Conservation (phyloP, 768 basidiomycete genomes). For the Inosperma sp. region DNA sequence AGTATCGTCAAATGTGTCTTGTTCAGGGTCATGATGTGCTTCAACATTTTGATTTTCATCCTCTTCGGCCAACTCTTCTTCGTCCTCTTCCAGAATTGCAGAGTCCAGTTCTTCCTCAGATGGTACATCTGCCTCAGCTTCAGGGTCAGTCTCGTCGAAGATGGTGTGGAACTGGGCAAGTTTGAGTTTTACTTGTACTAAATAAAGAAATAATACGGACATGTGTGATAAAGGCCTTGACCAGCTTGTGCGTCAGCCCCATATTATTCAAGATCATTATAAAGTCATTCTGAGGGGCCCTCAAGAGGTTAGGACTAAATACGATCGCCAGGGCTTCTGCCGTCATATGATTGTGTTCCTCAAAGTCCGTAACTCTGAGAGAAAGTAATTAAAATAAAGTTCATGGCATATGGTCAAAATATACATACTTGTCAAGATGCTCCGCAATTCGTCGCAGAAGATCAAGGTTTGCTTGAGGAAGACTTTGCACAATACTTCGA, state of each 20-base stretch:
- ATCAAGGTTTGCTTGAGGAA: constrained; percentile 74
- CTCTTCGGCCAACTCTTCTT: constrained; percentile 43
- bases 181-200: constrained; percentile 10
- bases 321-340: constrained; percentile 81
- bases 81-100: constrained; percentile 64
- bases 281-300: constrained; percentile 76
- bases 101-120: constrained; percentile 63
- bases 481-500: constrained; percentile 59
- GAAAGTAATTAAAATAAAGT: neutral
- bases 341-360: constrained; percentile 88
- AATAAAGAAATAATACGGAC: constrained; percentile 38
- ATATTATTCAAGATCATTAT: constrained; percentile 75
- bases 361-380: constrained; percentile 76
- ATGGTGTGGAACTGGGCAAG: constrained; percentile 53
- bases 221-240: constrained; percentile 70
- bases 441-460: constrained; percentile 75
- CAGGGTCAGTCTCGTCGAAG: constrained; percentile 66
- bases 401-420: neutral
- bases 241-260: constrained; percentile 71
- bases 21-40: constrained; percentile 2
- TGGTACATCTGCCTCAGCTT: constrained; percentile 56
- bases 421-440: constrained; percentile 69
- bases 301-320: constrained; percentile 76
- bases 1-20: constrained; percentile 1
- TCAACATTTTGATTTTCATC: constrained; percentile 46